phyloP scores from a whole-genome alignment of 805 yeast species.

The Cyberlindnera xishuangbannaensis region DNA sequence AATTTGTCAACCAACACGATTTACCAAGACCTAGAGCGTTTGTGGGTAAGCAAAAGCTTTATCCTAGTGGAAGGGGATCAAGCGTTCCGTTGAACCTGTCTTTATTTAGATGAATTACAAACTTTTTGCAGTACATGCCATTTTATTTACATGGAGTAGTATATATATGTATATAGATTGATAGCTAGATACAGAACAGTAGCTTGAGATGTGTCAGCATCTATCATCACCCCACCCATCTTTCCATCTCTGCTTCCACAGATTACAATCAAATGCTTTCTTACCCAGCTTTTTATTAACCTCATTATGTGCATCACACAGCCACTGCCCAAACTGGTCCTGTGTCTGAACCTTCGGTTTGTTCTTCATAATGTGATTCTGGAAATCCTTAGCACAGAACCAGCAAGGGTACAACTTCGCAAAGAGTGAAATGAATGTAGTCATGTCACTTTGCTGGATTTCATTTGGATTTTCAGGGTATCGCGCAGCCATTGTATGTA shows the following conservation, averaged over 20 bases:
- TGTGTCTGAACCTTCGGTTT: slow-evolving; percentile 55
- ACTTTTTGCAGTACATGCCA: too few relatives aligned
- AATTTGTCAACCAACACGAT: slow-evolving; percentile 46
- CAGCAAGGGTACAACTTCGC: slow-evolving; percentile 88
- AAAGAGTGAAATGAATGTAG: slow-evolving; percentile 60
- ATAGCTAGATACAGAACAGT: not conserved
- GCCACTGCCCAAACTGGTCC: slow-evolving; percentile 83
- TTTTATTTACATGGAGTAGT: not conserved
- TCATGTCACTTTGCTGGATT: slow-evolving; percentile 65
- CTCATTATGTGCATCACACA: slow-evolving; percentile 91
- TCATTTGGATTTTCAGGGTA: slow-evolving; percentile 68
- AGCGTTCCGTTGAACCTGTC: slow-evolving; percentile 16
- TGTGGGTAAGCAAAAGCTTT: slow-evolving; percentile 64
- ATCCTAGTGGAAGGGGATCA: slow-evolving; percentile 94
- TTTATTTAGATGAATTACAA: slow-evolving; percentile 8
- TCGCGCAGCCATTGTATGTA: slow-evolving; percentile 85
- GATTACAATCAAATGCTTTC: slow-evolving; percentile 75
- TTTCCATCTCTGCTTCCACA: slow-evolving; percentile 93
- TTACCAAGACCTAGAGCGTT: slow-evolving; percentile 87
- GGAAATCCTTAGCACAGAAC: slow-evolving; percentile 87
- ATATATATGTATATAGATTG: not conserved
- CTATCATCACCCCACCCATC: slow-evolving; percentile 72
- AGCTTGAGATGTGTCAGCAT: too few relatives aligned
- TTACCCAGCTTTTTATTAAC: slow-evolving; percentile 88
- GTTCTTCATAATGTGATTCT: slow-evolving; percentile 44